Percentiles rank a stretch among this genome's conserved stretches.
Evolutionary conservation across 441 rosid genomes (phyloP).

Genomic region (Erodium chrysanthum): DNA sequence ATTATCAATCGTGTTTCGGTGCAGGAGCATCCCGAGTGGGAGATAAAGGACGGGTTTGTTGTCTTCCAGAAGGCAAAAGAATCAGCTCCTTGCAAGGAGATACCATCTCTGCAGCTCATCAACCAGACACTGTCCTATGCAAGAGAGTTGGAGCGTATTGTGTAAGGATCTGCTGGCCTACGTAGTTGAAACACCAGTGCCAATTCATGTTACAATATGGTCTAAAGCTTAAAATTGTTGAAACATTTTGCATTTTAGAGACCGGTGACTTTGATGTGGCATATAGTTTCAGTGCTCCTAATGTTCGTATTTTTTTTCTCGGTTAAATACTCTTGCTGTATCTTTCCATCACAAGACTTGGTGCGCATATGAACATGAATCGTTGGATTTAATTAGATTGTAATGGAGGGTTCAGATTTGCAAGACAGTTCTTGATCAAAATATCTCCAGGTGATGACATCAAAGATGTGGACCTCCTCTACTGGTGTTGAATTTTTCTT

Average conservation of each 20-base stretch:
- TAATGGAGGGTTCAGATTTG: background rate
- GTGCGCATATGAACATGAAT: too few relatives aligned
- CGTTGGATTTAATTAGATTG: too few relatives aligned
- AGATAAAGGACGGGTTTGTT: conserved; percentile 58
- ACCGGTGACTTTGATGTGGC: background rate
- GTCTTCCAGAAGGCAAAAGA: conserved; percentile 85
- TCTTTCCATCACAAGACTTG: too few relatives aligned
- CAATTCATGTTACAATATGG: background rate
- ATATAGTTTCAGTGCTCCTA: too few relatives aligned
- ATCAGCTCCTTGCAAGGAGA: conserved; percentile 70
- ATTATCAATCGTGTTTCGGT: background rate
- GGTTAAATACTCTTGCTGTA: too few relatives aligned
- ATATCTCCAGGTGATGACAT: too few relatives aligned
- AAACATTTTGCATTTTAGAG: background rate
- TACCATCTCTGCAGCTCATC: conserved; percentile 85
- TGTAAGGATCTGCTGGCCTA: conserved; percentile 25
- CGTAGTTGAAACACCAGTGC: background rate
- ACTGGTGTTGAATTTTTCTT: too few relatives aligned
- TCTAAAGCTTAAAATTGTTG: background rate
- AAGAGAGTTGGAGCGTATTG: conserved; percentile 89
- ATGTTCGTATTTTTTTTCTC: too few relatives aligned
- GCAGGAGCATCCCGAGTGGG: conserved; percentile 86
- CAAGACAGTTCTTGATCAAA: background rate
- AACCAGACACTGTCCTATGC: conserved; percentile 92
- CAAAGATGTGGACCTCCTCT: too few relatives aligned